These are phyloP conservation scores for Gnomoniopsis sp. DNA, from an alignment of 2,329 filamentous ascomycete genomes.

Conservation along the genomic window DNA sequence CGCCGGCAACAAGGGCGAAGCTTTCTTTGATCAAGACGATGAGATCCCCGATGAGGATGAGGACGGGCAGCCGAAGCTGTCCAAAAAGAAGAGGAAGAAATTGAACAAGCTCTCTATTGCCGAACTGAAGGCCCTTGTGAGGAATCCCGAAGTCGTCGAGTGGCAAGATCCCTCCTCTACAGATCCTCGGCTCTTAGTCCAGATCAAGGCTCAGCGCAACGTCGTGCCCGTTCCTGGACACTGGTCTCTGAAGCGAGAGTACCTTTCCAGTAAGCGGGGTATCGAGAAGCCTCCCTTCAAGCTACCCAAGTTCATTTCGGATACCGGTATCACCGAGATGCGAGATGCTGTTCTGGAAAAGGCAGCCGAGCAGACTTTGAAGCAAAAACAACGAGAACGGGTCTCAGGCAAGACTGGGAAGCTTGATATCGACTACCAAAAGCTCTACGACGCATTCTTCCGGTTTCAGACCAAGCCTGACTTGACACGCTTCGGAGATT, in stretches of 20 bases:
- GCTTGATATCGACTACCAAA: constrained; percentile 97
- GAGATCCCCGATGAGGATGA: constrained; percentile 85
- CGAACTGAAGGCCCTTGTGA: constrained; percentile 88
- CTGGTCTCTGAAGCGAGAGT: constrained; percentile 96
- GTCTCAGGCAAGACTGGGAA: constrained; percentile 96
- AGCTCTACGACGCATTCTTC: constrained; percentile 98
- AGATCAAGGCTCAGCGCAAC: constrained; percentile 93
- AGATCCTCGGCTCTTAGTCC: constrained; percentile 83
- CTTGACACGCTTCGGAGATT: constrained; percentile 90
- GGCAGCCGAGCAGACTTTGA: constrained; percentile 84
- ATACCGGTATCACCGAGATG: constrained; percentile 98
- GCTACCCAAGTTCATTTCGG: constrained; percentile 92
- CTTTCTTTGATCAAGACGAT: constrained; percentile 80
- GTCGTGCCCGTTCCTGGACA: constrained; percentile 91
- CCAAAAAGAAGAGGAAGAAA: constrained; percentile 92
- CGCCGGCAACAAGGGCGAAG: constrained; percentile 74
- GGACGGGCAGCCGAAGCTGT: constrained; percentile 67
- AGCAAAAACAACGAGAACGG: constrained; percentile 92
- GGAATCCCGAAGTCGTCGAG: constrained; percentile 90
- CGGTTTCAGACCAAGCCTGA: constrained; percentile 94
- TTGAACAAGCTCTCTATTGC: constrained; percentile 91
- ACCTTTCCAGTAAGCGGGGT: constrained; percentile 92
- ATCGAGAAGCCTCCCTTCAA: constrained; percentile 94
- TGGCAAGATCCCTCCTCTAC: constrained; percentile 94
- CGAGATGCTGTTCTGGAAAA: constrained; percentile 94